Base-by-base conservation (phyloP, 192 early-diverging fungal species). In the Chytriomyces sp. region DNA sequence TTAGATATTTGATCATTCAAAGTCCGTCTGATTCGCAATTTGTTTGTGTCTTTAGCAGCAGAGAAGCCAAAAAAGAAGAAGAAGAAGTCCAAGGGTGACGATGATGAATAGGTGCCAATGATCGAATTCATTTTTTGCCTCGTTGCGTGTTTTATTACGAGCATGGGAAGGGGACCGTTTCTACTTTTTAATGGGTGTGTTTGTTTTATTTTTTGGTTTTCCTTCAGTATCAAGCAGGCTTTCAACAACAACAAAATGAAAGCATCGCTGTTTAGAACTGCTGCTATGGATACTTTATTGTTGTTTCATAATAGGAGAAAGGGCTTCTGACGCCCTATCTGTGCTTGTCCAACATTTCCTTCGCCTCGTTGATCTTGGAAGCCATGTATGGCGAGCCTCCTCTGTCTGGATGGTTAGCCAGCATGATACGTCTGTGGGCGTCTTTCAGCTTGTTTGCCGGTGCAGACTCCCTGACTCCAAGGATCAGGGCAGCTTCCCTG, bases 321-420 rank as follows among this genome's bases (percentile, higher is more conserved):
- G 35, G 35, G 4, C 3, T 35, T 35, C 35, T 35, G 35, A 35
- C 35, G 35, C 3, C 35, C 35, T 35, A 77, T 68, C 80, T 67
- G 35, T 70, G 28, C 77, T 92, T 93, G 53, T 97, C 96, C 67
- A 99, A 80, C 75, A 97, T 86, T 71, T 99, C 97, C 83, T 99
- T 99, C 20, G 97, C 97, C 80, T 99, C 97, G 83, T 99, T 99
- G 81, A 99, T 95, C 83, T 99, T 99, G 11, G 91, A 92, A 5
- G 97, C 96, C 49, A 99, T 64, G 70, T 95, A 99, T 45, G 96
- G 97, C 35, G 93, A 94, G 23, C 97, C 96, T 43, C 96, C 96
- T 77, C 95, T 91, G 89, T 99, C 97, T 1, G 97, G 97, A 80
- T 99, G 97, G 88, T 99, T 99, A 47, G 92, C 82, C 77, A 99